Evolutionary conservation across 352 stramenopile genomes (phyloP).

Genomic region (Globisporangium camurandrum): DNA sequence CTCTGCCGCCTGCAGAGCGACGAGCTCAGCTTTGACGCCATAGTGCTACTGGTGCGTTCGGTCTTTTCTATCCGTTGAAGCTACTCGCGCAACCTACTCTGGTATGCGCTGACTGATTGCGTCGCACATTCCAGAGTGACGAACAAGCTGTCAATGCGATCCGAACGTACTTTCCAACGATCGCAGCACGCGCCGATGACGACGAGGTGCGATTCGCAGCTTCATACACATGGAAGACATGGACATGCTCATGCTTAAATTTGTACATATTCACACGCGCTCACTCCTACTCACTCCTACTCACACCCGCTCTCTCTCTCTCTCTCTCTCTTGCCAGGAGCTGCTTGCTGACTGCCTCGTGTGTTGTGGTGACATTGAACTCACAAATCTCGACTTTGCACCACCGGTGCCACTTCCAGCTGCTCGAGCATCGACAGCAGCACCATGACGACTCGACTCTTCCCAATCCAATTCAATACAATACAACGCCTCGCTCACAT

Average conservation of each 20-base stretch:
- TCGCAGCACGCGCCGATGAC: constrained; percentile 35
- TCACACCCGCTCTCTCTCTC: background rate
- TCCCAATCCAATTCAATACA: background rate
- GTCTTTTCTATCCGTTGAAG: background rate
- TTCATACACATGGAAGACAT: too few relatives aligned
- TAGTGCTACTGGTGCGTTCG: constrained; percentile 23
- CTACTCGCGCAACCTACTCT: background rate
- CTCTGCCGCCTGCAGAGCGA: constrained; percentile 47
- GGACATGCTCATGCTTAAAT: too few relatives aligned
- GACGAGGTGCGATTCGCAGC: constrained; percentile 21
- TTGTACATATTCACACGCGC: too few relatives aligned
- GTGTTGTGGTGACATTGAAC: constrained; percentile 36
- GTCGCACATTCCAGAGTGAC: constrained; percentile 28
- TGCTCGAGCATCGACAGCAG: too few relatives aligned
- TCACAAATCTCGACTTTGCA: constrained; percentile 18
- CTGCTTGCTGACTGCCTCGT: constrained; percentile 36
- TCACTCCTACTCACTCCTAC: too few relatives aligned
- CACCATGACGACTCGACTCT: background rate
- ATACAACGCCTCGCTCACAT: background rate
- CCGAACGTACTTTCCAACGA: constrained; percentile 52
- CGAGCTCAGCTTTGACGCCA: constrained; percentile 28
- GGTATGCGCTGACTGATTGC: background rate
- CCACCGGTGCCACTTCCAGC: too few relatives aligned
- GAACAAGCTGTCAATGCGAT: constrained; percentile 45
- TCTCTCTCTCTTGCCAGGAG: background rate